A percentile compares a stretch with the other conserved stretches of the same genome.
Conservation (phyloP, 306 rosid species). For the Albizia julibrissin region DNA sequence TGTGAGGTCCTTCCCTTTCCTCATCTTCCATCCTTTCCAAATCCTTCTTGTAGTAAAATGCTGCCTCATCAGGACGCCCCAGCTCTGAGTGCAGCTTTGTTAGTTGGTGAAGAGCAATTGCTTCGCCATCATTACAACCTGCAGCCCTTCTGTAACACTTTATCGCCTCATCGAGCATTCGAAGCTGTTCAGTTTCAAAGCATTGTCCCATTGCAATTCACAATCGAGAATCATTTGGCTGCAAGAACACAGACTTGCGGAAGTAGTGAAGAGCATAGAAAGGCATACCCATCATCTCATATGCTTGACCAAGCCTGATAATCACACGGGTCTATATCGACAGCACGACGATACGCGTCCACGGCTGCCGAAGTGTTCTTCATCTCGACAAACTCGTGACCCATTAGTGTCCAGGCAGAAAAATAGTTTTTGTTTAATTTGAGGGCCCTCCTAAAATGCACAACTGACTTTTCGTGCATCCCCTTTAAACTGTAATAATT, state of each 20-base stretch:
- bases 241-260: slow-evolving; percentile 86
- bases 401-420: slow-evolving; percentile 99
- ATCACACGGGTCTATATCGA: slow-evolving; percentile 82
- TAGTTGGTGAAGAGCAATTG: slow-evolving; percentile 84
- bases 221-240: slow-evolving; percentile 89
- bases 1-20: slow-evolving; percentile 96
- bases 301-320: slow-evolving; percentile 99
- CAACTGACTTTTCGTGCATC: slow-evolving; percentile 91
- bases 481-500: slow-evolving; percentile 98
- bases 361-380: slow-evolving; percentile 97
- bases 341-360: slow-evolving; percentile 96
- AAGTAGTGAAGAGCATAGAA: slow-evolving; percentile 95
- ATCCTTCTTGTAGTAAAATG: slow-evolving; percentile 87
- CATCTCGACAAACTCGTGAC: slow-evolving; percentile 98
- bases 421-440: slow-evolving; percentile 90
- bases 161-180: slow-evolving; percentile 84
- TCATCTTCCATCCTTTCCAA: slow-evolving; percentile 95
- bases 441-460: slow-evolving; percentile 93
- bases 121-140: slow-evolving; percentile 85
- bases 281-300: slow-evolving; percentile 99
- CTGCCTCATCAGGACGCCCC: slow-evolving; percentile 81
- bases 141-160: slow-evolving; percentile 93
- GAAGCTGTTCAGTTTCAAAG: slow-evolving; percentile 81
- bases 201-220: slow-evolving; percentile 98
- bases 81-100: slow-evolving; percentile 79